These are phyloP conservation scores for Chrysoporthe cubensis DNA, from an alignment of 2,329 filamentous ascomycete genomes.

Conservation along the genomic window DNA sequence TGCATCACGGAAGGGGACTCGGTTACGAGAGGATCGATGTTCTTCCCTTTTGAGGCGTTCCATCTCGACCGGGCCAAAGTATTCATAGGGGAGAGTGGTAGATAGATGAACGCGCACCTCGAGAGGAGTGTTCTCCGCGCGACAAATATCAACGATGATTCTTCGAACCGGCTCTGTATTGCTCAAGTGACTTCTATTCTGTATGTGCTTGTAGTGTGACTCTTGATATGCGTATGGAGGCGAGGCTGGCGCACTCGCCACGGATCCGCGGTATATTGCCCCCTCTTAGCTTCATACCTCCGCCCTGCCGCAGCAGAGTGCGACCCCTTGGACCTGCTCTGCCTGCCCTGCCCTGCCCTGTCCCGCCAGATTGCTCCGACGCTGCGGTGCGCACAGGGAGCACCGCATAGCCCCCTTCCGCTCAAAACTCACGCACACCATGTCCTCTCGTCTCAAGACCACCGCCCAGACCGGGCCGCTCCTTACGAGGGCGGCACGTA, in stretches of 20 bases:
- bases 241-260: neutral
- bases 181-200: conserved; percentile 6
- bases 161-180: neutral
- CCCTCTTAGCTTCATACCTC: neutral
- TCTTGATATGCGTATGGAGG: neutral
- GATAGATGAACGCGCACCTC: conserved; percentile 9
- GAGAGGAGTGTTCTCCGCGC: conserved; percentile 3
- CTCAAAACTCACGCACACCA: too few species aligned
- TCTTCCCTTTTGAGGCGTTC: neutral
- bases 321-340: neutral
- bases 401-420: neutral
- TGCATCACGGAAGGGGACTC: neutral
- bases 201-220: neutral
- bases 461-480: neutral
- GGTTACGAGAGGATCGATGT: neutral
- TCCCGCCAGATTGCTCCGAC: neutral
- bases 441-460: too few species aligned
- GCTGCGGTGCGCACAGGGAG: neutral
- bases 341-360: neutral
- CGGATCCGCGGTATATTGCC: neutral
- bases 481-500: conserved; percentile 65
- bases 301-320: neutral
- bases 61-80: neutral
- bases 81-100: conserved; percentile 7
- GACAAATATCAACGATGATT: conserved; percentile 20